A percentile compares a stretch with the other conserved stretches of the same genome.
phyloP scores from a whole-genome alignment of 2,329 filamentous ascomycete genomes.

The Apiospora malaysiana region DNA sequence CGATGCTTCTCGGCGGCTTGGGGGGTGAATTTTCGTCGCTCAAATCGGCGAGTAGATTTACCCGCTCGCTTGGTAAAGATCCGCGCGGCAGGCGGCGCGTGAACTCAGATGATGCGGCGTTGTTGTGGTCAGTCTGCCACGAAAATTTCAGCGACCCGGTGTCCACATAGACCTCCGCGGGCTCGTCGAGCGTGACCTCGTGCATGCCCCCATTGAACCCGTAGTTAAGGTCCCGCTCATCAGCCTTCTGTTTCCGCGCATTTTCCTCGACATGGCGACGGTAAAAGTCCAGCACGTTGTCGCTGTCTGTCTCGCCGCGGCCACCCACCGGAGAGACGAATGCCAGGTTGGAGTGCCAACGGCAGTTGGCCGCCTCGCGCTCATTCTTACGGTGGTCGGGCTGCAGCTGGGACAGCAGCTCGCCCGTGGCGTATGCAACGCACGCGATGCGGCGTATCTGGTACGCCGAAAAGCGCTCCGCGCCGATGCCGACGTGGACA shows the following conservation, averaged over 20 bases:
- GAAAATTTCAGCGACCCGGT: not conserved
- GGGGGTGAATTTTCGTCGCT: too few species aligned
- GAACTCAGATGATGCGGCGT: not conserved
- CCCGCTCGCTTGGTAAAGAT: not conserved
- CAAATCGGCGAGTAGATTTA: too few species aligned
- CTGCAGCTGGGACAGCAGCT: not conserved
- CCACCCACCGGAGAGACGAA: too few species aligned
- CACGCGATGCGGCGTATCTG: not conserved
- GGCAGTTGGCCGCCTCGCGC: not conserved
- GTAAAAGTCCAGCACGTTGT: too few species aligned
- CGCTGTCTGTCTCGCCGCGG: too few species aligned
- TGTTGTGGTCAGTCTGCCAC: not conserved
- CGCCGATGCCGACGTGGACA: constrained; percentile 11
- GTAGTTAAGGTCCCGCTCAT: not conserved
- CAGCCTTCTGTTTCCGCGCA: not conserved
- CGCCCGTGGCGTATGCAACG: not conserved
- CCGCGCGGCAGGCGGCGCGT: not conserved
- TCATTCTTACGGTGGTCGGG: not conserved
- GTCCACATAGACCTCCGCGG: not conserved
- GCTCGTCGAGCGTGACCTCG: not conserved
- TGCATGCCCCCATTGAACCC: not conserved
- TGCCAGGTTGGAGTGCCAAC: not conserved
- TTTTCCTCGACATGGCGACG: too few species aligned
- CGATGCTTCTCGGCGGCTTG: not conserved
- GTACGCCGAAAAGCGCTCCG: not conserved